Evolutionary conservation across 768 basidiomycete genomes (phyloP), one percentile per base, ranked within the genome.

Genomic region (Leccinellum luteum): DNA sequence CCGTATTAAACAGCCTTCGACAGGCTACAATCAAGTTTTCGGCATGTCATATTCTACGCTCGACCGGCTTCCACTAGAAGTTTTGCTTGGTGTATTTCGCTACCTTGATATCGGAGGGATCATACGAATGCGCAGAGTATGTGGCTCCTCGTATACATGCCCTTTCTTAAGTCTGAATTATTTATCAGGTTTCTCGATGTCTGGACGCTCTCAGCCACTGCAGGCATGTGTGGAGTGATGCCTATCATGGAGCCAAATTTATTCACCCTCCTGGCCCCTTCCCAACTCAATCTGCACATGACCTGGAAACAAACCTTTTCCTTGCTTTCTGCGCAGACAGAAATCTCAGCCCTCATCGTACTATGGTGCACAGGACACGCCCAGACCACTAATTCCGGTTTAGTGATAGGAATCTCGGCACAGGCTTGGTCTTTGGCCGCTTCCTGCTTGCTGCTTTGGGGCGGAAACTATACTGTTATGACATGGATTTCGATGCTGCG

Each of bases 251-350:
- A 0, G 50, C 56, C 43, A n/a, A 49, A 4, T 56, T 66, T 13
- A 23, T 66, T 51, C 50, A 48, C 25, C 64, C 58, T 25, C 62
- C 66, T 3, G 66, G 66, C 0, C 67, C 64, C 14, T 60, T 60
- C 14, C 54, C 19, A 32, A 60, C 48, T 1, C 65, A 66, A 25
- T 55, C 58, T 4, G 52, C 60, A 8, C 31, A 23, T 27, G 60
- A 61, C 32, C 48, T 68, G 13, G 66, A 68, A 55, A n/a, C n/a
- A n/a, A 34, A 49, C 0, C 56, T 69, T 19, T 35, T 66, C 15
- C 15, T 54, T 2, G 56, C 60, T 25, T 60, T 43, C 21, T 60
- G 58, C 9, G 31, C 56, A 8, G 27, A 51, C 2, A 43, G 19
- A 15, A 61, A 57, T 48, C 32, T 66, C n/a, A 52, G 54, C 12